Conservation (phyloP, 257 asterid species). For the Nemophila menziesii region DNA sequence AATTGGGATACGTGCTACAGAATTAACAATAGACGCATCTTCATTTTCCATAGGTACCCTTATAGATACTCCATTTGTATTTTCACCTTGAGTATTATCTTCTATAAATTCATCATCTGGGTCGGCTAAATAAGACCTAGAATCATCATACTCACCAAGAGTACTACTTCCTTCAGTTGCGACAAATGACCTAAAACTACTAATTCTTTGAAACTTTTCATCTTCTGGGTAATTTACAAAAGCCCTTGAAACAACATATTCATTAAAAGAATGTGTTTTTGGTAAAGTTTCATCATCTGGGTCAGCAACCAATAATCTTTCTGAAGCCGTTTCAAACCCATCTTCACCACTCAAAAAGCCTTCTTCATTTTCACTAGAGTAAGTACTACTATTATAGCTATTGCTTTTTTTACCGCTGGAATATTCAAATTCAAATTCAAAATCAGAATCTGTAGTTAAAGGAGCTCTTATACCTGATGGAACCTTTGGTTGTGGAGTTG, state of each 20-base stretch:
- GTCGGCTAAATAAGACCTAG: constrained; percentile 18
- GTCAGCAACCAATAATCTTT: constrained; percentile 18
- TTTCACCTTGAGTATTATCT: constrained; percentile 5
- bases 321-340: constrained; percentile 29
- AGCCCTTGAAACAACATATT: constrained; percentile 23
- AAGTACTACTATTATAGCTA: constrained; percentile 21
- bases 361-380: constrained; percentile 38
- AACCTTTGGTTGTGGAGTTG: constrained; percentile 31
- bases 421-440: constrained; percentile 57
- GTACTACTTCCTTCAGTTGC: constrained; percentile 17
- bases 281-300: constrained; percentile 26
- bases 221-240: constrained; percentile 19
- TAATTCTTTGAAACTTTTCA: constrained; percentile 14
- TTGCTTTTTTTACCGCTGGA: constrained; percentile 25
- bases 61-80: constrained; percentile 13
- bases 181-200: constrained; percentile 23
- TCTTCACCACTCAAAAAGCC: constrained; percentile 51
- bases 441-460: constrained; percentile 54
- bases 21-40: constrained; percentile 9
- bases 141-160: constrained; percentile 6
- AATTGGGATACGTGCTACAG: constrained; percentile 29
- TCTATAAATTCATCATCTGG: constrained; percentile 15
- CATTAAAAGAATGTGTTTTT: constrained; percentile 23
- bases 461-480: constrained; percentile 91
- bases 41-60: constrained; percentile 9